phyloP scores from a whole-genome alignment of 768 basidiomycete genomes.

The Rubroboletus satanas region DNA sequence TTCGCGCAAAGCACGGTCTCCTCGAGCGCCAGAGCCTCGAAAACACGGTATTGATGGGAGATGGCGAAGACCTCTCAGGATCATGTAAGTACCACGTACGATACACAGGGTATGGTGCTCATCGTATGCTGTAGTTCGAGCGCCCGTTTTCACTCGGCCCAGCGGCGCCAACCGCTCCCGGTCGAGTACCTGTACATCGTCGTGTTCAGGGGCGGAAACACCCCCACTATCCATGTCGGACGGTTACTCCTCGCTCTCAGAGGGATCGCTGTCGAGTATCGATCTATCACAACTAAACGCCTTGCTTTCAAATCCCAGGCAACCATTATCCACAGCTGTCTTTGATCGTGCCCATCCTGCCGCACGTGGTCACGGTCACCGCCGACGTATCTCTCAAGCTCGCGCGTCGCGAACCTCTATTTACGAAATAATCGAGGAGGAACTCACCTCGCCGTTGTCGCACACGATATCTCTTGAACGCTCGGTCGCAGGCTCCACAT shows the following conservation, averaged over 20 bases:
- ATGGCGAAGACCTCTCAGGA: conserved; percentile 54
- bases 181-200: conserved; percentile 64
- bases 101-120: neutral
- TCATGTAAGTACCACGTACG: conserved; percentile 43
- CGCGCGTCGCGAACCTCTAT: conserved; percentile 63
- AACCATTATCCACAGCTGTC: conserved; percentile 43
- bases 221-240: conserved; percentile 69
- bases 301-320: conserved; percentile 52
- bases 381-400: conserved; percentile 63
- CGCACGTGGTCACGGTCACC: conserved; percentile 62
- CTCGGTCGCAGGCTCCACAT: conserved; percentile 18
- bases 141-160: conserved; percentile 64
- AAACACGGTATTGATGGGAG: conserved; percentile 57
- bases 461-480: conserved; percentile 25
- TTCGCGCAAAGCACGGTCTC: conserved; percentile 56
- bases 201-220: conserved; percentile 64
- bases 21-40: conserved; percentile 66
- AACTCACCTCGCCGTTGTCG: conserved; percentile 38
- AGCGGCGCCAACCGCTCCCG: conserved; percentile 48
- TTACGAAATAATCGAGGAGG: conserved; percentile 81
- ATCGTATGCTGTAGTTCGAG: conserved; percentile 34
- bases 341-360: conserved; percentile 41
- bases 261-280: conserved; percentile 74
- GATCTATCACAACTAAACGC: conserved; percentile 61
- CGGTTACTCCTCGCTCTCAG: conserved; percentile 60